Evolutionary conservation across 495 filamentous ascomycete genomes (phyloP), one percentile per base, ranked within the genome.

Genomic region (Platismatia glauca): DNA sequence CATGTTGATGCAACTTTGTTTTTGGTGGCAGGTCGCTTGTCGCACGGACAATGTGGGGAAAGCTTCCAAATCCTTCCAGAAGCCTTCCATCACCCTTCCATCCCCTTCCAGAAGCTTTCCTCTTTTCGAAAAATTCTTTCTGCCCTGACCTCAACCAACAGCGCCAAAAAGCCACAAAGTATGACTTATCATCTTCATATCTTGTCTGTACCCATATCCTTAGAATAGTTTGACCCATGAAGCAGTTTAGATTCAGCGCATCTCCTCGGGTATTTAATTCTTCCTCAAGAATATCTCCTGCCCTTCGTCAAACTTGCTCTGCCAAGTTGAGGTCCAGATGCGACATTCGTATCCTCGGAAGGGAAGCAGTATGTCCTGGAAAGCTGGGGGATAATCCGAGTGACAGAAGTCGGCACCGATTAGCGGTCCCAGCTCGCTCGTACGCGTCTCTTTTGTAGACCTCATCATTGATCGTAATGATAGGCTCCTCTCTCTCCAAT

Each of bases 51-150:
- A 29, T 61, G 61, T 57, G 65, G 61, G 56, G 57, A 64, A 67
- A 38, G 24, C 50, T 64, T 64, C 61, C 37, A 67, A 67, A 37
- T 43, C 39, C 50, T 64, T 67, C 65, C n/a, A 67, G 61, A 67
- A 64, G 61, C 44, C 56, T 64, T 62, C 50, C 34, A 58, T 61
- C 33, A 43, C 38, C 44, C 56, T 64, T 62, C 50, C 34, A 58
- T 61, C 33, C 43, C 38, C 57, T 67, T 67, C 61, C 33, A 56
- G 58, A 64, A 67, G 57, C 41, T 43, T 60, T 50, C 46, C 50
- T n/a, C n/a, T 44, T 63, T 43, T 33, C 24, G 39, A 27, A 39
- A 22, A 34, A 3, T 7, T 48, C 41, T 22, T 34, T 48, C 3
- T 35, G 55, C 18, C 38, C 34, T 35, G 35, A 22, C 46, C 24